A percentile compares a stretch with the other conserved stretches of the same genome.
Conservation (phyloP, 495 filamentous ascomycete species). For the Talaromyces proteolyticus region DNA sequence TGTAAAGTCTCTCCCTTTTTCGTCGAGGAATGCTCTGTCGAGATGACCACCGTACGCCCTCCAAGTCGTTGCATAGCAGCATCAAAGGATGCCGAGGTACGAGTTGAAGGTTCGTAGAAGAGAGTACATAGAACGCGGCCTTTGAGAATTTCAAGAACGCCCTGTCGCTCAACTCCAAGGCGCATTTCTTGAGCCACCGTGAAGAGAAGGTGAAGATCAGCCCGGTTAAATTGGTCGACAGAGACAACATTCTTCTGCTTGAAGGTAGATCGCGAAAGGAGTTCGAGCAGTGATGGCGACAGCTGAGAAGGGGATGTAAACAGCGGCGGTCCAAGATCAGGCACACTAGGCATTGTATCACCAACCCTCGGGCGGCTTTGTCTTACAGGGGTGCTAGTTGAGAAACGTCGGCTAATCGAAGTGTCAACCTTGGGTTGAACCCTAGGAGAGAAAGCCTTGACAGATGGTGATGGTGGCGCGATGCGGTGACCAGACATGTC, state of each 20-base stretch:
- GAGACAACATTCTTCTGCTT: constrained; percentile 82
- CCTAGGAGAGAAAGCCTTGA: constrained; percentile 44
- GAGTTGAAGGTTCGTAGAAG: constrained; percentile 96
- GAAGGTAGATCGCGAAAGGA: constrained; percentile 76
- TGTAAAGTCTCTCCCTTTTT: constrained; percentile 91
- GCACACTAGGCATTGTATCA: constrained; percentile 24
- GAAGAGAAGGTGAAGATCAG: constrained; percentile 88
- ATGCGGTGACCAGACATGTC: constrained; percentile 73
- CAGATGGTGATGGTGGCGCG: constrained; percentile 47
- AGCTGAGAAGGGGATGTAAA: constrained; percentile 35
- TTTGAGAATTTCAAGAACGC: constrained; percentile 79
- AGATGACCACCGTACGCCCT: constrained; percentile 71
- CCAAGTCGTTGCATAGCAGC: constrained; percentile 97
- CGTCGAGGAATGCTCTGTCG: constrained; percentile 73
- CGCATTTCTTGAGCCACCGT: constrained; percentile 96
- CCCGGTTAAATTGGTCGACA: constrained; percentile 78
- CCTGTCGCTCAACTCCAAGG: constrained; percentile 82
- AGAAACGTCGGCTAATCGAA: constrained; percentile 37
- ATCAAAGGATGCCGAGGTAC: constrained; percentile 94
- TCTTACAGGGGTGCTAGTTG: constrained; percentile 35
- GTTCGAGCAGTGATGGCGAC: constrained; percentile 56
- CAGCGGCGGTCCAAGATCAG: constrained; percentile 51
- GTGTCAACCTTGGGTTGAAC: constrained; percentile 38
- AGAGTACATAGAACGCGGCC: constrained; percentile 81
- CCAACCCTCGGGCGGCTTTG: constrained; percentile 19